Conservation (phyloP, 2,329 filamentous ascomycete species). For the Ascocoryne sarcoides region DNA sequence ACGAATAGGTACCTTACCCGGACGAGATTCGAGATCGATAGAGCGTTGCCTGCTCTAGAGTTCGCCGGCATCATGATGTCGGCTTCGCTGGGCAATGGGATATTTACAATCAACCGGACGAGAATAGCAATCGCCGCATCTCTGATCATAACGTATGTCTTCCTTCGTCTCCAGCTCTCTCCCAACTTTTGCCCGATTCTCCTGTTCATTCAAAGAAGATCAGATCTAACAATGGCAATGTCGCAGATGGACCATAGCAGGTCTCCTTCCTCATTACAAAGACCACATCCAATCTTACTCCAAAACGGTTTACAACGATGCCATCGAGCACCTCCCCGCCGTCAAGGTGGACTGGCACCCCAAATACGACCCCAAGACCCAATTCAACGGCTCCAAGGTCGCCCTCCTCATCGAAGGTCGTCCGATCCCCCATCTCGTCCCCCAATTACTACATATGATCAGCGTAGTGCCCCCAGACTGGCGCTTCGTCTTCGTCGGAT, state of each 20-base stretch:
- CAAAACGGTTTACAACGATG: slow-evolving; percentile 18
- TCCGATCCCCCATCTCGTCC: slow-evolving; percentile 40
- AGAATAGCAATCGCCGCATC: slow-evolving; percentile 18
- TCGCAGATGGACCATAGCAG: slow-evolving; percentile 40
- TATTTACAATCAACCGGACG: slow-evolving; percentile 21
- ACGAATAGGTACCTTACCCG: too few relatives aligned
- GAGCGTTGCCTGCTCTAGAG: neutral
- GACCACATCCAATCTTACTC: slow-evolving; percentile 33
- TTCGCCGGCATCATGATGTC: too few relatives aligned
- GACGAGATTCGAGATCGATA: too few relatives aligned
- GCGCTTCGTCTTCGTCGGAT: slow-evolving; percentile 45
- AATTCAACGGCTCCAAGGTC: slow-evolving; percentile 37
- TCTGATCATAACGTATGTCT: slow-evolving; percentile 22
- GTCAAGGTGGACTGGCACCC: slow-evolving; percentile 27
- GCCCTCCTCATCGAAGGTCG: slow-evolving; percentile 48
- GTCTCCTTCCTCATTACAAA: slow-evolving; percentile 36
- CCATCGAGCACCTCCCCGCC: slow-evolving; percentile 22
- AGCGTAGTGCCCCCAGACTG: slow-evolving; percentile 46
- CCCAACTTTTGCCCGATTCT: slow-evolving; percentile 2
- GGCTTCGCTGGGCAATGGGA: slow-evolving; percentile 11
- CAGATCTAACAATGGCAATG: too few relatives aligned
- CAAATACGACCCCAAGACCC: slow-evolving; percentile 20
- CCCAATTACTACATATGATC: slow-evolving; percentile 48
- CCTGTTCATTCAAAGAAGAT: too few relatives aligned
- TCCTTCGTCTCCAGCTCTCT: neutral